Evolutionary conservation across 305 asterid species (phyloP), one percentile per base, ranked within the genome.

Genomic region (Fraxinus sp.): DNA sequence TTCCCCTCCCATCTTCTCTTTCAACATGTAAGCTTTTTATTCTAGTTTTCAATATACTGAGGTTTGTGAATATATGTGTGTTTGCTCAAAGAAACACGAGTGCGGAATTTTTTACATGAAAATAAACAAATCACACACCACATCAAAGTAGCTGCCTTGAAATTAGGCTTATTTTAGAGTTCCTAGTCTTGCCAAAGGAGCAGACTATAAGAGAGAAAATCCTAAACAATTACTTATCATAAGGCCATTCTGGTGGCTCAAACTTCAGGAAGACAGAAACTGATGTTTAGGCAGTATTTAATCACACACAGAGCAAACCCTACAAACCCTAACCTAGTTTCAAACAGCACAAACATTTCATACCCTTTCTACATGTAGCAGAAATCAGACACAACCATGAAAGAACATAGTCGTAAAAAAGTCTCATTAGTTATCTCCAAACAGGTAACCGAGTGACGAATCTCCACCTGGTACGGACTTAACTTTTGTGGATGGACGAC

Each of bases 401-500:
- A 10, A 30, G 39, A 32, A 70, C 41, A 1, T 28, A 30, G 37
- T 28, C 9, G 75, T 4, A 28, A 18, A 24, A 28, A 30, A 30
- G 35, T 28, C 10, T 70, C 76, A 70, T 1, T 81, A 81, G 83
- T 89, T 88, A 78, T 90, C 91, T 79, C 90, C 90, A 78, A 90
- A 90, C 83, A 90, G 77, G 85, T 89, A 90, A 16, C 93, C 92
- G 18, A 90, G 90, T 5, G 91, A 87, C 43, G 92, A 90, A 81
- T 89, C 89, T 81, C 91, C 92, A 43, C 93, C 93, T 16, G 93
- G 92, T 81, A 82, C 88, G 6, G 89, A 89, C 16, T 84, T 90
- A 28, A 90, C 92, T 86, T 86, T 90, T 10, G 93, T 90, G 3
- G 92, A 87, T 36, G 92, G 92, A 68, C 92, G 92, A 71, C 79